Evolutionary conservation across 345 rosid genomes (phyloP).

Genomic region (Brassica napus): DNA sequence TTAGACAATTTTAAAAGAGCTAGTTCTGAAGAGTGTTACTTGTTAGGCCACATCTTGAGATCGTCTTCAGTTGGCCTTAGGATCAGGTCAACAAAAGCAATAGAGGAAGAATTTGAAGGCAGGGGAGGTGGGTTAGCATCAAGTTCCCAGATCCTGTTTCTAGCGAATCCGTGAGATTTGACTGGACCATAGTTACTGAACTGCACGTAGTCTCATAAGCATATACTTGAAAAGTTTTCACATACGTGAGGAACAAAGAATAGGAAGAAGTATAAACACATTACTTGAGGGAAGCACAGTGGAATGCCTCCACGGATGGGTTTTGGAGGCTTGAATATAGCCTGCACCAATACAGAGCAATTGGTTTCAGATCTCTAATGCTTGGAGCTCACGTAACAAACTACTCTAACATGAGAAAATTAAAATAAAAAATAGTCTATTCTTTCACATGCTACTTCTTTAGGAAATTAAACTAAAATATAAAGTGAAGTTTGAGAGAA

Average conservation of each 20-base stretch:
- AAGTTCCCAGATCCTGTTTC: slow-evolving; percentile 84
- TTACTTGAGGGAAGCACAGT: slow-evolving; percentile 88
- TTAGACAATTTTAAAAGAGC: not conserved
- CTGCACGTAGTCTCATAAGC: slow-evolving; percentile 45
- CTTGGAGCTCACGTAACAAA: slow-evolving; percentile 2
- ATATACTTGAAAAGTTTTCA: not conserved
- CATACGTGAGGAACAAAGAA: not conserved
- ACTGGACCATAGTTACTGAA: slow-evolving; percentile 69
- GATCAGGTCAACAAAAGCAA: slow-evolving; percentile 70
- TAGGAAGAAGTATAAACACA: slow-evolving; percentile 27
- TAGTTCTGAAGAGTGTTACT: slow-evolving; percentile 46
- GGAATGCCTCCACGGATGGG: slow-evolving; percentile 98
- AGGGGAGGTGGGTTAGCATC: slow-evolving; percentile 74
- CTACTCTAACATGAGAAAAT: not conserved
- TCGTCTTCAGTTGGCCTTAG: slow-evolving; percentile 84
- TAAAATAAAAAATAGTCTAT: not conserved
- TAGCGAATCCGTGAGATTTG: slow-evolving; percentile 91
- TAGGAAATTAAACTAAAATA: slow-evolving; percentile 10
- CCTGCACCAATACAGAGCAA: slow-evolving; percentile 48
- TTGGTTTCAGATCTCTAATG: slow-evolving; percentile 4
- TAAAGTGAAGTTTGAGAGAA: slow-evolving; percentile 13
- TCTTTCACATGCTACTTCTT: slow-evolving; percentile 1
- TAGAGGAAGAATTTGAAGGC: slow-evolving; percentile 49
- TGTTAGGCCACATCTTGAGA: slow-evolving; percentile 80
- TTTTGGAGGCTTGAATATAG: slow-evolving; percentile 76